Evolutionary conservation across 345 rosid species (phyloP).

Genomic region (Hevea brasiliensis): DNA sequence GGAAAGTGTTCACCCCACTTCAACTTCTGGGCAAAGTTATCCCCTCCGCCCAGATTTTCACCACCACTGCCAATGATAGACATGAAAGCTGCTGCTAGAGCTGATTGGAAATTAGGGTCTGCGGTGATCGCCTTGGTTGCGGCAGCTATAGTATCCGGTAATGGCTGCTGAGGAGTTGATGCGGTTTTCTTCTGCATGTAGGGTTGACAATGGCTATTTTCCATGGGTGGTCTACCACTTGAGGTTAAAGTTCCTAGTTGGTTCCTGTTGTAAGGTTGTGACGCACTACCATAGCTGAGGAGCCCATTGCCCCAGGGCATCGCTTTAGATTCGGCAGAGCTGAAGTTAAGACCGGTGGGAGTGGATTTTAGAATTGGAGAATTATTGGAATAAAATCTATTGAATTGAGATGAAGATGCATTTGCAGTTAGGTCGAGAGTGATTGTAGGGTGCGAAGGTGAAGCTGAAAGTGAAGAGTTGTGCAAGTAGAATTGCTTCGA

Average conservation of each 20-base stretch:
- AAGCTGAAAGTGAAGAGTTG: constrained; percentile 46
- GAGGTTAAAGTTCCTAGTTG: constrained; percentile 31
- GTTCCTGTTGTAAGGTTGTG: constrained; percentile 38
- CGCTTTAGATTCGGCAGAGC: constrained; percentile 42
- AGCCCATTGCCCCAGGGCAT: constrained; percentile 41
- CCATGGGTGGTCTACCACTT: constrained; percentile 30
- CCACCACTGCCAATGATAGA: constrained; percentile 51
- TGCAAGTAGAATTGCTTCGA: constrained; percentile 48
- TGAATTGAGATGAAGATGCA: constrained; percentile 38
- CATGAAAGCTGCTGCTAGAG: constrained; percentile 64
- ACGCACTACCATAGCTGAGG: constrained; percentile 34
- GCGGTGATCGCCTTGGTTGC: constrained; percentile 70
- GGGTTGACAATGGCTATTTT: constrained; percentile 33
- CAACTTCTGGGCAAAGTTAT: constrained; percentile 23
- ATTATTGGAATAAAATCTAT: constrained; percentile 32
- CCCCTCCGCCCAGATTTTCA: constrained; percentile 4
- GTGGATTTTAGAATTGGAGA: constrained; percentile 27
- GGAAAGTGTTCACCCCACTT: constrained; percentile 30
- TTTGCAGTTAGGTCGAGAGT: constrained; percentile 78
- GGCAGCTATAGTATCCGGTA: constrained; percentile 46
- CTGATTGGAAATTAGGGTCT: constrained; percentile 82
- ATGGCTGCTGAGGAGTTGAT: constrained; percentile 23
- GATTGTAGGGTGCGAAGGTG: constrained; percentile 63
- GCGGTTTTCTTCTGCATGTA: constrained; percentile 38
- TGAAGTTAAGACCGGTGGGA: constrained; percentile 58